These are phyloP conservation scores for Piper betle DNA, from an alignment of 164 flowering plant species.

Conservation along the genomic window DNA sequence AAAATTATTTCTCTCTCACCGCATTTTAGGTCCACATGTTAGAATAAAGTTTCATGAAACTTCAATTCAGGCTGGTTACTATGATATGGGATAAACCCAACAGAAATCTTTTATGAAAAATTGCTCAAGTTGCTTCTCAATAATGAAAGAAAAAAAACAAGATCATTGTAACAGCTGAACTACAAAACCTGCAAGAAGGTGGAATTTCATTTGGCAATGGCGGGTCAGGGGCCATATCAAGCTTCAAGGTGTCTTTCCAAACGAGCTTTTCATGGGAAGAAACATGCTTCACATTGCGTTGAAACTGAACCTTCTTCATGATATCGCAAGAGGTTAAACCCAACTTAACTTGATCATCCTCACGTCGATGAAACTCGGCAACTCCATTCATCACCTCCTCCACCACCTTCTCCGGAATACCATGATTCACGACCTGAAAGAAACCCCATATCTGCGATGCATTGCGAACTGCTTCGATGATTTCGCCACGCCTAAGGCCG, in stretches of 20 bases:
- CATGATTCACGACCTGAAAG: slow-evolving; percentile 46
- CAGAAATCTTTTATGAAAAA: too few relatives aligned
- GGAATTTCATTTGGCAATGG: slow-evolving; percentile 22
- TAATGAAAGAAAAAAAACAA: background rate
- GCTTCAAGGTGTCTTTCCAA: slow-evolving; percentile 15
- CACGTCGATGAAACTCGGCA: slow-evolving; percentile 23
- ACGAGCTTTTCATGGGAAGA: slow-evolving; percentile 4
- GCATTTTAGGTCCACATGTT: too few relatives aligned
- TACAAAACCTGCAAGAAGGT: background rate
- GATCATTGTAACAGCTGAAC: background rate
- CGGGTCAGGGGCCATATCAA: slow-evolving; percentile 13
- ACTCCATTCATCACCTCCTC: slow-evolving; percentile 30
- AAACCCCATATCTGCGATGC: slow-evolving; percentile 36
- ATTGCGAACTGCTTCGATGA: slow-evolving; percentile 12
- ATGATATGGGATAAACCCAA: too few relatives aligned
- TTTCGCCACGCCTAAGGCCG: slow-evolving; percentile 7
- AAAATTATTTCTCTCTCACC: too few relatives aligned
- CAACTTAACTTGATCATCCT: slow-evolving; percentile 17
- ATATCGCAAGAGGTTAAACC: slow-evolving; percentile 18
- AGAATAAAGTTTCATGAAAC: too few relatives aligned
- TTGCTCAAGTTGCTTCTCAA: too few relatives aligned
- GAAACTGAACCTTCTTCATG: slow-evolving; percentile 9
- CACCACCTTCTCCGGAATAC: slow-evolving; percentile 21
- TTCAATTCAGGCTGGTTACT: too few relatives aligned
- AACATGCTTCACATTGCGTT: slow-evolving; percentile 21